phyloP scores from a whole-genome alignment of 495 filamentous ascomycete genomes.

The Penicillium salamii region DNA sequence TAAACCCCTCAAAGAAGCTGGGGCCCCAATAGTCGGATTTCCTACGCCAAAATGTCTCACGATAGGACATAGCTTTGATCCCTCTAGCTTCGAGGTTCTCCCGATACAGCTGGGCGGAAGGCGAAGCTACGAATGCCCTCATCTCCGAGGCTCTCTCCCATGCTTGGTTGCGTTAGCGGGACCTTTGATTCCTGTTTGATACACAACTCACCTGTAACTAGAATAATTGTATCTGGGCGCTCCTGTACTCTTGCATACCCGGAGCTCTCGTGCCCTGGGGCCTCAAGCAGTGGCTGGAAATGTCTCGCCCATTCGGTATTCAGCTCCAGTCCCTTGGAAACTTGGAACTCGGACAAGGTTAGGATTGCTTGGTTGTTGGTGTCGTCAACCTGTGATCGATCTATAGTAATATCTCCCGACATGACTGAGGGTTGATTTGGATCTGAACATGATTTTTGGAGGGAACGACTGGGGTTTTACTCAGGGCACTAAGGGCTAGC shows the following conservation, averaged over 20 bases:
- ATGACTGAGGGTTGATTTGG: neutral
- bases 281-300: constrained; percentile 9
- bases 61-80: neutral
- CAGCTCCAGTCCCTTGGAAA: neutral
- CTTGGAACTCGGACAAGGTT: constrained; percentile 1
- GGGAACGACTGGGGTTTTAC: neutral
- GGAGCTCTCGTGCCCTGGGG: constrained; percentile 9
- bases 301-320: constrained; percentile 4
- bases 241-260: constrained; percentile 3
- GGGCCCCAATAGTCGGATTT: neutral
- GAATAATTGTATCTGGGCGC: constrained; percentile 2
- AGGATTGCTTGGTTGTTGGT: constrained; percentile 1
- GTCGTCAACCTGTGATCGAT: constrained; percentile 2
- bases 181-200: neutral
- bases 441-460: neutral
- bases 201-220: constrained; percentile 7
- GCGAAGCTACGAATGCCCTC: constrained; percentile 9
- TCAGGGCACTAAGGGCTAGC: neutral
- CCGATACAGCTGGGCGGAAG: constrained; percentile 10
- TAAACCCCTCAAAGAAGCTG: neutral
- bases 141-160: constrained; percentile 4
- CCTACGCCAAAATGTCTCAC: neutral
- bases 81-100: constrained; percentile 3
- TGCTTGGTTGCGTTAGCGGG: constrained; percentile 4
- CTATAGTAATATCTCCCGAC: neutral